phyloP scores from a whole-genome alignment of 495 filamentous ascomycete species.

The Annulohypoxylon moriforme region DNA sequence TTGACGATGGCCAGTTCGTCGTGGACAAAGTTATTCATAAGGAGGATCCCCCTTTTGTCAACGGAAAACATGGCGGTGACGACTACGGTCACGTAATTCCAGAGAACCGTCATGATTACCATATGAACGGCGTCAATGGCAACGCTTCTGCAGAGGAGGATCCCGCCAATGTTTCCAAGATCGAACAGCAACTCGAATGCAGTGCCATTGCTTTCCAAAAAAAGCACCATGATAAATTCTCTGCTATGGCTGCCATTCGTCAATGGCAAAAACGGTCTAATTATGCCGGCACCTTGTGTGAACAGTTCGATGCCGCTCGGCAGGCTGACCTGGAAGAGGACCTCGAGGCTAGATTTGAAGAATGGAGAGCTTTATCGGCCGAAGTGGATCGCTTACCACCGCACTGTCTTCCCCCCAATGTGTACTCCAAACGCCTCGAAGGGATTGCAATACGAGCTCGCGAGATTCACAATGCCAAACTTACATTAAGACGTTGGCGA shows the following conservation, averaged over 20 bases:
- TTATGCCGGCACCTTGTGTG: slow-evolving; percentile 39
- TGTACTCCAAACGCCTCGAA: slow-evolving; percentile 48
- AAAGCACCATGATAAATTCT: slow-evolving; percentile 42
- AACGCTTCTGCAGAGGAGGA: slow-evolving; percentile 22
- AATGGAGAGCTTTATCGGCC: slow-evolving; percentile 39
- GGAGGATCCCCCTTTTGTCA: not conserved
- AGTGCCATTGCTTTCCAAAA: slow-evolving; percentile 42
- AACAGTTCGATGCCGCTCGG: slow-evolving; percentile 42
- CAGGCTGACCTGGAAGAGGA: slow-evolving; percentile 43
- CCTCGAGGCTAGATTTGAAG: slow-evolving; percentile 32
- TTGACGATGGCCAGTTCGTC: slow-evolving; percentile 14
- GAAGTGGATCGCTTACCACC: slow-evolving; percentile 32
- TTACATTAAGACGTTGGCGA: slow-evolving; percentile 39
- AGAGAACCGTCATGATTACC: not conserved
- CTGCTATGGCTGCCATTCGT: slow-evolving; percentile 39
- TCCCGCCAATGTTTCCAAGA: slow-evolving; percentile 24
- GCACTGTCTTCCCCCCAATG: slow-evolving; percentile 32
- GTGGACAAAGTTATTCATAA: slow-evolving; percentile 6
- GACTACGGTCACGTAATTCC: not conserved
- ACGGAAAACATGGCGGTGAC: slow-evolving; percentile 3
- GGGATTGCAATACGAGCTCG: slow-evolving; percentile 41
- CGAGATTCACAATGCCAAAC: slow-evolving; percentile 39
- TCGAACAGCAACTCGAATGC: slow-evolving; percentile 36
- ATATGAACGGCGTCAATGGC: not conserved
- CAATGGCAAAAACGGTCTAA: slow-evolving; percentile 43